Evolutionary conservation across 192 early-diverging fungal species (phyloP).

Genomic region (Coemansia sp.): DNA sequence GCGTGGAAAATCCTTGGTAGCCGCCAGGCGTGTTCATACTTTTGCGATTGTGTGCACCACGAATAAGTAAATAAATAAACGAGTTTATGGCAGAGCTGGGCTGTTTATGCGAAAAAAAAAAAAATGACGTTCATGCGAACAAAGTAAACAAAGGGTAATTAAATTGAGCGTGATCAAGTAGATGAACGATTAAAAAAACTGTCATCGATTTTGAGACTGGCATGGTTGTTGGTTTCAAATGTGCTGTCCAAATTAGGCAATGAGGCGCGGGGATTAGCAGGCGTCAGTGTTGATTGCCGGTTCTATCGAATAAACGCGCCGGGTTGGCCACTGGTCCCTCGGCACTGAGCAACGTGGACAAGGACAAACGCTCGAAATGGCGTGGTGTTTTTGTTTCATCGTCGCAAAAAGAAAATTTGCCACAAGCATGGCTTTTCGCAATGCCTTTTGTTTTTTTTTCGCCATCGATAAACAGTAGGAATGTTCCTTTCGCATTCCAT

Average conservation of each 20-base stretch:
- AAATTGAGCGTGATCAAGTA: no score
- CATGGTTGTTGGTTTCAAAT: no score
- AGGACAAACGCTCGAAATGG: neutral
- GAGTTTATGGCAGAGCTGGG: neutral
- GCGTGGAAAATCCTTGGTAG: conserved; percentile 37
- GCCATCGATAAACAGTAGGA: neutral
- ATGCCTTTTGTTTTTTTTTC: neutral
- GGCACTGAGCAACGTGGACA: neutral
- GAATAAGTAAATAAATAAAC: neutral
- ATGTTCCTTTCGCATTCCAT: neutral
- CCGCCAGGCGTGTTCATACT: conserved; percentile 30
- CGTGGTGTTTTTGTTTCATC: neutral
- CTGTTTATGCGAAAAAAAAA: neutral
- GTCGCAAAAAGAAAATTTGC: neutral
- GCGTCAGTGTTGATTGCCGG: neutral
- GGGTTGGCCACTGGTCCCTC: neutral
- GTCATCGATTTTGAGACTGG: no score
- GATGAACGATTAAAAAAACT: no score
- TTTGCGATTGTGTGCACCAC: neutral
- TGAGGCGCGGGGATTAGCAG: neutral
- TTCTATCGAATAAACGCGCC: neutral
- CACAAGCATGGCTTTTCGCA: neutral
- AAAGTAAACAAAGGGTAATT: neutral
- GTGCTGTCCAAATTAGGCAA: neutral
- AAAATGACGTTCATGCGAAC: no score